Conservation (phyloP, 371 early-diverging fungal genomes). For the Batkoa obscura region DNA sequence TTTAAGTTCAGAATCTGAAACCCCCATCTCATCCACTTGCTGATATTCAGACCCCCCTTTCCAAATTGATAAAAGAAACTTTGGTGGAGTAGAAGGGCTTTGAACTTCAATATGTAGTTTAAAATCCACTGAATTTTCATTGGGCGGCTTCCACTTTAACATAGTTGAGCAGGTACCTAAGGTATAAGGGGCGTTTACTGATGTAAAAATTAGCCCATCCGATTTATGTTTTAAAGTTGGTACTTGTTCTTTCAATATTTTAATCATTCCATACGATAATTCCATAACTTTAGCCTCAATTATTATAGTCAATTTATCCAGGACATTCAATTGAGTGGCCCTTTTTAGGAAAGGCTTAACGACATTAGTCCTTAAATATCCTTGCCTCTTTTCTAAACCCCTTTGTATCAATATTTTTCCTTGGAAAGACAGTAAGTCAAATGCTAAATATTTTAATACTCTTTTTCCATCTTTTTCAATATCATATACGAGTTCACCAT, state of each 20-base stretch:
- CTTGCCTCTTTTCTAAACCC: constrained; percentile 44
- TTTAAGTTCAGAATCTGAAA: constrained; percentile 36
- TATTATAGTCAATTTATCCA: constrained; percentile 37
- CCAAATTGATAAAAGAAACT: constrained; percentile 33
- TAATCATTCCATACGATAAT: constrained; percentile 39
- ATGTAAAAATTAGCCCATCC: constrained; percentile 96
- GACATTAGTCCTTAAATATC: constrained; percentile 23
- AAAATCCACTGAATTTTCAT: constrained; percentile 96
- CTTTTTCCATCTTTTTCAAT: constrained; percentile 33
- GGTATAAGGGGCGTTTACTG: constrained; percentile 57
- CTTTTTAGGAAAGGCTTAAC: neutral
- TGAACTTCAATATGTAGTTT: constrained; percentile 25
- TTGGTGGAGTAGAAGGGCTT: constrained; percentile 14
- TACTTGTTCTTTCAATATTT: constrained; percentile 48
- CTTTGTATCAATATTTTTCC: constrained; percentile 26
- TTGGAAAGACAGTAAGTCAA: constrained; percentile 51
- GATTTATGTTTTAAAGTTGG: constrained; percentile 69
- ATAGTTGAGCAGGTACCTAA: constrained; percentile 76
- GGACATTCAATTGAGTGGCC: neutral
- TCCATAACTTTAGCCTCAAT: constrained; percentile 50
- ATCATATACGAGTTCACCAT: constrained; percentile 81
- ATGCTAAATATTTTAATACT: constrained; percentile 33
- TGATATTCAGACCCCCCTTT: constrained; percentile 27
- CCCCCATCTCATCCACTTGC: constrained; percentile 30
- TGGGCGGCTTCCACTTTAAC: constrained; percentile 98